phyloP scores from a whole-genome alignment of 2,329 filamentous ascomycete genomes.

The Akanthomyces muscarius region DNA sequence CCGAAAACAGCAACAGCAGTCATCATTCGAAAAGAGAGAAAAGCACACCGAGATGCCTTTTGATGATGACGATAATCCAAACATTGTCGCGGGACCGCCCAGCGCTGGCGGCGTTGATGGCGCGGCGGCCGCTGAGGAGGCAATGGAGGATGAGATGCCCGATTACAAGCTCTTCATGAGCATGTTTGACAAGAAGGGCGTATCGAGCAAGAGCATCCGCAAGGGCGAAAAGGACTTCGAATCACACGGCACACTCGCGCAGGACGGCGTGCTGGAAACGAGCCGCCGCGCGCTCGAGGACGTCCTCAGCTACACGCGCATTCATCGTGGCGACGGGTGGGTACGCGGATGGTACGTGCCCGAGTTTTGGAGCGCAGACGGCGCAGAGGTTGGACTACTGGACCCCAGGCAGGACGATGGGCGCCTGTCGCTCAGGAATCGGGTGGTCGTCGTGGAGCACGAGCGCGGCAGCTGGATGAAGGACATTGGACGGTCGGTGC shows the following conservation, averaged over 20 bases:
- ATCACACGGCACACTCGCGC: constrained; percentile 79
- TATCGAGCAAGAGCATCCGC: constrained; percentile 66
- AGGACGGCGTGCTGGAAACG: constrained; percentile 71
- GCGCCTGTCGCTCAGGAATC: constrained; percentile 36
- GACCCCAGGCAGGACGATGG: constrained; percentile 22
- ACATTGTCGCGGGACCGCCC: constrained; percentile 20
- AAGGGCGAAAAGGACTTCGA: constrained; percentile 98
- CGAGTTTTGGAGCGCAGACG: constrained; percentile 43
- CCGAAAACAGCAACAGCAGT: not conserved
- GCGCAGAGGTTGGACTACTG: constrained; percentile 4
- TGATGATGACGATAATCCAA: constrained; percentile 42
- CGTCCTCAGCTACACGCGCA: constrained; percentile 71
- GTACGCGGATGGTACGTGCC: constrained; percentile 72
- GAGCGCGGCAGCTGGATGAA: constrained; percentile 69
- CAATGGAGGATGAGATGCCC: constrained; percentile 73
- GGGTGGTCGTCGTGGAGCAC: constrained; percentile 65
- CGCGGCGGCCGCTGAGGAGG: constrained; percentile 45
- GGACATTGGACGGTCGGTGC: constrained; percentile 66
- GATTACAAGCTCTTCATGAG: constrained; percentile 74
- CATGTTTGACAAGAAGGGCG: constrained; percentile 47
- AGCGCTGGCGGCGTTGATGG: constrained; percentile 26
- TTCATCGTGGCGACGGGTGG: constrained; percentile 65
- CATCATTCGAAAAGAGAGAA: not conserved
- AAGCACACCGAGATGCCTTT: constrained; percentile 33
- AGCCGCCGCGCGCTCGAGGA: constrained; percentile 87